Percentiles rank a stretch among this genome's conserved stretches.
These are phyloP conservation scores for Claviceps digitariae DNA, from an alignment of 2,329 filamentous ascomycete genomes.

Conservation along the genomic window DNA sequence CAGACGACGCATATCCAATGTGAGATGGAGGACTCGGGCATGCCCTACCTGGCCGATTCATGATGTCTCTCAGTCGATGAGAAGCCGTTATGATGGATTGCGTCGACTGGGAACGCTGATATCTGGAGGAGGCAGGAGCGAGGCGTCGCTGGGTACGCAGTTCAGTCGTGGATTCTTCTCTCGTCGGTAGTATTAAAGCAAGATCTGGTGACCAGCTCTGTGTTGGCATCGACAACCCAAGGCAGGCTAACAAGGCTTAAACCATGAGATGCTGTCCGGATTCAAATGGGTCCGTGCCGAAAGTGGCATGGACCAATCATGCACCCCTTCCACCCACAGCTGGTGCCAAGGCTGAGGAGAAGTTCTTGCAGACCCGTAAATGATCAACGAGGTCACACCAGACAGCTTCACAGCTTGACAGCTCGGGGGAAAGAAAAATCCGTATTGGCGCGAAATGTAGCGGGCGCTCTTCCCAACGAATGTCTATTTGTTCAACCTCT, in stretches of 20 bases:
- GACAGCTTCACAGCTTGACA: neutral
- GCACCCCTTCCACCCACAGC: neutral
- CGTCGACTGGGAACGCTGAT: neutral
- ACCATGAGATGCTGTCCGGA: conserved; percentile 17
- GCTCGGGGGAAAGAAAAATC: neutral
- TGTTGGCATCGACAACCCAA: conserved; percentile 6
- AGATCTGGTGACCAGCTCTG: neutral
- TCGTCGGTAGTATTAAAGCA: neutral
- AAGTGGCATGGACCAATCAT: conserved; percentile 16
- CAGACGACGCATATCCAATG: conserved; percentile 3
- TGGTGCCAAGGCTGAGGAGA: conserved; percentile 11
- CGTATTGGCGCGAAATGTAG: neutral
- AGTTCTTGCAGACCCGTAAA: neutral
- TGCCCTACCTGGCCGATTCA: conserved; percentile 48
- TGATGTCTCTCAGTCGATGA: conserved; percentile 20
- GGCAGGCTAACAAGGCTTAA: conserved; percentile 14
- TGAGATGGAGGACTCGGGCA: conserved; percentile 11
- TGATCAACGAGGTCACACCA: neutral
- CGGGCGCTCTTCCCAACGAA: neutral
- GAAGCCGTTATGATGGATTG: neutral
- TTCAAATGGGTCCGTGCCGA: conserved; percentile 28
- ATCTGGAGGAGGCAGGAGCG: neutral
- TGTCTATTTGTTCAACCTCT: neutral
- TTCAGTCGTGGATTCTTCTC: neutral
- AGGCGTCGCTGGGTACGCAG: neutral